Evolutionary conservation across 306 rosid species (phyloP).

Genomic region (Chamaecrista fasciculata): DNA sequence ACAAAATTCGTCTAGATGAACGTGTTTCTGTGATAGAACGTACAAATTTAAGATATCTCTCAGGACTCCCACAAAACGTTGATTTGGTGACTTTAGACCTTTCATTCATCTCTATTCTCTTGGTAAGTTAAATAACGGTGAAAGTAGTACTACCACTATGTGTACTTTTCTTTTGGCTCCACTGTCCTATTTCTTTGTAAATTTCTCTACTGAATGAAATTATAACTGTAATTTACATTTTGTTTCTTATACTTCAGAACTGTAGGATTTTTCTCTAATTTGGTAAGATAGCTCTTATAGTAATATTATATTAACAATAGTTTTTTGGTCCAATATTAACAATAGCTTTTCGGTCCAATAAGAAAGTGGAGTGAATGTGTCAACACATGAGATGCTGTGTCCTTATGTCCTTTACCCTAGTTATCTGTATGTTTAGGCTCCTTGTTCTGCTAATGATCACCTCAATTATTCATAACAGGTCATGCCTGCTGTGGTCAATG

Average conservation of each 20-base stretch:
- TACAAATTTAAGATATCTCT: constrained; percentile 82
- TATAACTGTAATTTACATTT: neutral
- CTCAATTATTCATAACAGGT: constrained; percentile 54
- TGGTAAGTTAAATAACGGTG: constrained; percentile 50
- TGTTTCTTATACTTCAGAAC: neutral
- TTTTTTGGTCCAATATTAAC: neutral
- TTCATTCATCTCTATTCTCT: constrained; percentile 88
- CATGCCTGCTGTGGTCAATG: constrained; percentile 87
- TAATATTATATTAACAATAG: neutral
- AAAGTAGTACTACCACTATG: neutral
- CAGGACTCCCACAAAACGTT: constrained; percentile 83
- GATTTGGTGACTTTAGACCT: constrained; percentile 93
- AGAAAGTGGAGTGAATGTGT: neutral
- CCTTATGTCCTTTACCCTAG: neutral
- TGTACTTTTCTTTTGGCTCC: constrained; percentile 2
- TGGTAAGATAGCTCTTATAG: neutral
- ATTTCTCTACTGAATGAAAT: neutral
- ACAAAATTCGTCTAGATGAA: constrained; percentile 75
- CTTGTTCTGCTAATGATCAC: neutral
- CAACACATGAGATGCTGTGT: neutral
- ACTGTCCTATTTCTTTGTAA: neutral
- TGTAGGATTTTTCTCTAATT: neutral
- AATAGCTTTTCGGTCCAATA: neutral
- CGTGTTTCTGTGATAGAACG: constrained; percentile 81
- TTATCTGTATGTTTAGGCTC: neutral